phyloP scores from a whole-genome alignment of 2,329 filamentous ascomycete genomes.

The Talaromyces atroroseus region DNA sequence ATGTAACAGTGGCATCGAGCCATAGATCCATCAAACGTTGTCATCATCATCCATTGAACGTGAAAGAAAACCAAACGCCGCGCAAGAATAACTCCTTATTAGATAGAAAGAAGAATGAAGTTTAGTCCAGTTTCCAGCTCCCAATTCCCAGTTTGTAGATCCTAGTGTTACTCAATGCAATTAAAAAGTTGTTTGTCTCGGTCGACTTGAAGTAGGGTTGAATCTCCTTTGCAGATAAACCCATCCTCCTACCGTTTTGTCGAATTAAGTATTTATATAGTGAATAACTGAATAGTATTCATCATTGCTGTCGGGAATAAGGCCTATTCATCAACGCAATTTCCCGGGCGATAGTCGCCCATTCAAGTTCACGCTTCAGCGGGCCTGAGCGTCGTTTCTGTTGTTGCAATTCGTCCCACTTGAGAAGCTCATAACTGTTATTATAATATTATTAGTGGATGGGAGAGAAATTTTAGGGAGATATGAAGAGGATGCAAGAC shows the following conservation, averaged over 20 bases:
- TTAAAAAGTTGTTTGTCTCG: too few relatives aligned
- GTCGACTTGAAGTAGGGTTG: too few relatives aligned
- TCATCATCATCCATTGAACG: not conserved
- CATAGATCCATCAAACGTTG: not conserved
- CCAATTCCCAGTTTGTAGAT: not conserved
- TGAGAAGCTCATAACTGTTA: slow-evolving; percentile 70
- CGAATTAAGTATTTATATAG: not conserved
- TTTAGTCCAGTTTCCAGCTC: not conserved
- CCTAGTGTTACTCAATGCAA: not conserved
- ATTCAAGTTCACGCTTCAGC: slow-evolving; percentile 77
- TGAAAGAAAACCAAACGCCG: not conserved
- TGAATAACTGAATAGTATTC: not conserved
- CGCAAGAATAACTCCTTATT: not conserved
- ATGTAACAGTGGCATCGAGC: not conserved
- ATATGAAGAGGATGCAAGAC: slow-evolving; percentile 15
- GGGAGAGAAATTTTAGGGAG: not conserved
- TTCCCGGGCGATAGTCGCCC: slow-evolving; percentile 80
- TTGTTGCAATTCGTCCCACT: slow-evolving; percentile 85
- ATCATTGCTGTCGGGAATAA: slow-evolving; percentile 61
- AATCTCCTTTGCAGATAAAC: too few relatives aligned
- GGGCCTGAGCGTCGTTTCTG: slow-evolving; percentile 49
- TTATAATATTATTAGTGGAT: slow-evolving; percentile 18
- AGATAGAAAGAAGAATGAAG: not conserved
- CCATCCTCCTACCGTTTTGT: not conserved
- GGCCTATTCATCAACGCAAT: slow-evolving; percentile 95